These are phyloP conservation scores for Fremontodendron californicum DNA, from an alignment of 345 rosid genomes.

Conservation along the genomic window DNA sequence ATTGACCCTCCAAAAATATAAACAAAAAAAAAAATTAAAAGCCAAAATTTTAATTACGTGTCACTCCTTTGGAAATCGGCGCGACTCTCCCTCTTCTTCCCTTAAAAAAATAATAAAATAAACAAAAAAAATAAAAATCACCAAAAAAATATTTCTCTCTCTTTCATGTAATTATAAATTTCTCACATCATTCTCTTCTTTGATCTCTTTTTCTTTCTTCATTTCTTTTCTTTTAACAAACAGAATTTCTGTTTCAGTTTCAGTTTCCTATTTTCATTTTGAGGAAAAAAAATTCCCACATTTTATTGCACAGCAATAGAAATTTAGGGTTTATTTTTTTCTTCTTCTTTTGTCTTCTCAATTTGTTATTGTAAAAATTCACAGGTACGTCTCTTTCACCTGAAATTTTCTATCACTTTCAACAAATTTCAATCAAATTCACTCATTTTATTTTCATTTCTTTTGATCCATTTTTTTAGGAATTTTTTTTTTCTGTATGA, in stretches of 20 bases:
- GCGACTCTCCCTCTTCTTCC: background rate
- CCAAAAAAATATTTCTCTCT: background rate
- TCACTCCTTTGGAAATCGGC: background rate
- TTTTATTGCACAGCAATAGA: background rate
- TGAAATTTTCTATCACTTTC: conserved; percentile 6
- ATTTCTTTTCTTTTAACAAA: conserved; percentile 9
- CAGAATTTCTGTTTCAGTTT: background rate
- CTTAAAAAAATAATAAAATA: background rate
- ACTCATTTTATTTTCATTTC: background rate
- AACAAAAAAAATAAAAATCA: background rate
- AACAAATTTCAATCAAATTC: background rate
- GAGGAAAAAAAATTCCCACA: background rate
- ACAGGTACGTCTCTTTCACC: conserved; percentile 26
- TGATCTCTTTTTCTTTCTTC: conserved; percentile 14
- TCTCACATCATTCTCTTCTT: conserved; percentile 5
- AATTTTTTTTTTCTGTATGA: background rate
- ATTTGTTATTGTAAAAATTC: conserved; percentile 17
- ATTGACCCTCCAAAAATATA: background rate
- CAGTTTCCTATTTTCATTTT: background rate
- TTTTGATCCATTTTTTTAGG: background rate
- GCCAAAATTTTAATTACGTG: conserved; percentile 20
- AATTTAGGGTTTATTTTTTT: conserved; percentile 4
- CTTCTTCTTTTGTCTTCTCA: background rate
- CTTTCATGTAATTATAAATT: conserved; percentile 14
- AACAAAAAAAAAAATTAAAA: too few species aligned